Conservation (phyloP, 1,284 basidiomycete species). For the Bjerkandera adusta region DNA sequence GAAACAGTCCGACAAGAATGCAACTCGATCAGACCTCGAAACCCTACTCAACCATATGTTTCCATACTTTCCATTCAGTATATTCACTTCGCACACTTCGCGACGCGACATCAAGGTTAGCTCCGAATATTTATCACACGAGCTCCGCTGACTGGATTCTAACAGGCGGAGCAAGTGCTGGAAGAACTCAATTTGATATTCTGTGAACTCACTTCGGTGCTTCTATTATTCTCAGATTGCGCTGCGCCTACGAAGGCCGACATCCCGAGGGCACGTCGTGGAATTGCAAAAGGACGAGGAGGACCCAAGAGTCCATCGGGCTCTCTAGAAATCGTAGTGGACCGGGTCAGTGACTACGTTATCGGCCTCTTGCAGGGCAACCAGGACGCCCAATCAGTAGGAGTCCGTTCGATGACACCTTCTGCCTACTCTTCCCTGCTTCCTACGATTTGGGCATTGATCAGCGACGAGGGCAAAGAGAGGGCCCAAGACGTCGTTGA, state of each 20-base stretch:
- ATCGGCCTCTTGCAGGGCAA: conserved; percentile 58
- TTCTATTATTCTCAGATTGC: too few species aligned
- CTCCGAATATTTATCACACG: conserved; percentile 9
- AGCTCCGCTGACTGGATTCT: conserved; percentile 13
- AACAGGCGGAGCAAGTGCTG: conserved; percentile 56
- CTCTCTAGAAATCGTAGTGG: conserved; percentile 21
- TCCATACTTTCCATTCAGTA: conserved; percentile 80
- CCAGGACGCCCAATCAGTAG: conserved; percentile 36
- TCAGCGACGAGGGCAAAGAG: conserved; percentile 44
- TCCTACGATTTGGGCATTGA: conserved; percentile 82
- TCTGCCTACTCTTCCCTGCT: conserved; percentile 70
- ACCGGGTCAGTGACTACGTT: conserved; percentile 70
- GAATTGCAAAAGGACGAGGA: too few species aligned
- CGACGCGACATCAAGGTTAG: conserved; percentile 57
- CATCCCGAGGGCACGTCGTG: too few species aligned
- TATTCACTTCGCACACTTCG: conserved; percentile 28
- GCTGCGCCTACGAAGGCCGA: too few species aligned
- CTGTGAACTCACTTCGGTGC: conserved; percentile 71
- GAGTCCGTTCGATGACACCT: conserved; percentile 46
- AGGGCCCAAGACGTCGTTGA: conserved; percentile 40
- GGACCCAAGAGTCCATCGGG: background rate
- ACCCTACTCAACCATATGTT: conserved; percentile 70
- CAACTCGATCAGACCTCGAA: too few species aligned
- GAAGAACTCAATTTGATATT: conserved; percentile 74
- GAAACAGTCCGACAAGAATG: too few species aligned